Evolutionary conservation across 208 protist species (phyloP).

Genomic region (Wallacemonas rigidus): DNA sequence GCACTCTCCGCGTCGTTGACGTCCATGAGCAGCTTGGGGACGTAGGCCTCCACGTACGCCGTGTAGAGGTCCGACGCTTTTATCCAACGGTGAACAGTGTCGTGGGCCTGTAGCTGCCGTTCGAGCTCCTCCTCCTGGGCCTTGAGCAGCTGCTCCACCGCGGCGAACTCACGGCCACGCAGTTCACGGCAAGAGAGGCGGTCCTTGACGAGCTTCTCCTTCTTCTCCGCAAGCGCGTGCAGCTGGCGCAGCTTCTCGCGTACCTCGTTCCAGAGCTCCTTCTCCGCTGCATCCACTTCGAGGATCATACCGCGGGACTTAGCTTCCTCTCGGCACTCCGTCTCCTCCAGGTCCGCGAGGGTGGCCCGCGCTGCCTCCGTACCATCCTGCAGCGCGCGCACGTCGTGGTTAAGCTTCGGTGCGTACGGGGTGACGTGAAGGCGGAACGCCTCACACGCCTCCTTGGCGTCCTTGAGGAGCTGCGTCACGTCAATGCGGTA

Average conservation of each 20-base stretch:
- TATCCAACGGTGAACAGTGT: conserved; percentile 49
- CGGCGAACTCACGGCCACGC: conserved; percentile 40
- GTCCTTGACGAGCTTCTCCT: conserved; percentile 46
- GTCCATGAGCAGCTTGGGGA: conserved; percentile 90
- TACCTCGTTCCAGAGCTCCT: conserved; percentile 52
- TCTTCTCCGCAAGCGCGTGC: conserved; percentile 38
- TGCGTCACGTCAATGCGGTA: conserved; percentile 44
- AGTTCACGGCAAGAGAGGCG: conserved; percentile 66
- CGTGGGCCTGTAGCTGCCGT: conserved; percentile 55
- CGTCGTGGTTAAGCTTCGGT: conserved; percentile 57
- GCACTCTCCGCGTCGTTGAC: conserved; percentile 83
- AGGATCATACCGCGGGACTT: conserved; percentile 27
- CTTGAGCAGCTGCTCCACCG: conserved; percentile 45
- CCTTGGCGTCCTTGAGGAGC: conserved; percentile 60
- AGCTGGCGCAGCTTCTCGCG: conserved; percentile 40
- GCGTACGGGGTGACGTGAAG: conserved; percentile 37
- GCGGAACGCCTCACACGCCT: conserved; percentile 37
- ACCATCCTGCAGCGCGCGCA: conserved; percentile 32
- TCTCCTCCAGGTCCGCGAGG: conserved; percentile 37
- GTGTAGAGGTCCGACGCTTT: conserved; percentile 58
- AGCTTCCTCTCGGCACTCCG: conserved; percentile 39
- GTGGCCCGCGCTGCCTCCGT: conserved; percentile 26
- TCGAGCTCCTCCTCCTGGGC: conserved; percentile 47
- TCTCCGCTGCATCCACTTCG: conserved; percentile 47
- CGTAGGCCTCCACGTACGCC: conserved; percentile 88